A percentile compares a stretch with the other conserved stretches of the same genome.
Evolutionary conservation across 306 rosid species (phyloP).

Genomic region (Dalbergia oliveri): DNA sequence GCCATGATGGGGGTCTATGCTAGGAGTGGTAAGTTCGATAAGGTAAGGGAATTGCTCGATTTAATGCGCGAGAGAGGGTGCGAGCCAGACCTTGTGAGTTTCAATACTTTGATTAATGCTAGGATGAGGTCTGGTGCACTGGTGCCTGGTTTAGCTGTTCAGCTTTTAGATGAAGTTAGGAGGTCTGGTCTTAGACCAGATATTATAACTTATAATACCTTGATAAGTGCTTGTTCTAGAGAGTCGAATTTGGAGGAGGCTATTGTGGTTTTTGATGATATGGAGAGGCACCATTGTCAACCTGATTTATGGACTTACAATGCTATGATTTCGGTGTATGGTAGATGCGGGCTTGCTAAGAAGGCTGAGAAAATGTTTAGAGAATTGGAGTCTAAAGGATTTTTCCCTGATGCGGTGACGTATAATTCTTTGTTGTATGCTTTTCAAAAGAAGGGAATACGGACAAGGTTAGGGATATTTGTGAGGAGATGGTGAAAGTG

Average conservation of each 20-base stretch:
- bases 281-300: constrained; percentile 74
- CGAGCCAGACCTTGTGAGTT: constrained; percentile 89
- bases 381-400: constrained; percentile 82
- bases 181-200: constrained; percentile 81
- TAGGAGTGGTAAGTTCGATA: constrained; percentile 67
- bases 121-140: constrained; percentile 74
- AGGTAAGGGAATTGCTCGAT: constrained; percentile 72
- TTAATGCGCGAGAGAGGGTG: constrained; percentile 78
- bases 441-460: constrained; percentile 80
- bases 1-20: constrained; percentile 97
- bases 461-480: constrained; percentile 68
- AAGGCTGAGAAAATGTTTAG: constrained; percentile 78
- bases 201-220: constrained; percentile 89
- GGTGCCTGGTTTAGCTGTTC: constrained; percentile 69
- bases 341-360: constrained; percentile 76
- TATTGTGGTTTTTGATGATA: constrained; percentile 60
- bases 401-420: constrained; percentile 91
- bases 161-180: constrained; percentile 81
- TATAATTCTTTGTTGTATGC: constrained; percentile 88
- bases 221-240: constrained; percentile 89
- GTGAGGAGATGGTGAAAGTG: constrained; percentile 81
- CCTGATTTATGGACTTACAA: constrained; percentile 98
- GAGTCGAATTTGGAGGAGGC: constrained; percentile 91
- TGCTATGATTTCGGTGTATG: constrained; percentile 94
- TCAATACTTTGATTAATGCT: constrained; percentile 90